These are phyloP conservation scores for Ophiocordyceps robertsii DNA, from an alignment of 2,329 filamentous ascomycete species.

Conservation along the genomic window DNA sequence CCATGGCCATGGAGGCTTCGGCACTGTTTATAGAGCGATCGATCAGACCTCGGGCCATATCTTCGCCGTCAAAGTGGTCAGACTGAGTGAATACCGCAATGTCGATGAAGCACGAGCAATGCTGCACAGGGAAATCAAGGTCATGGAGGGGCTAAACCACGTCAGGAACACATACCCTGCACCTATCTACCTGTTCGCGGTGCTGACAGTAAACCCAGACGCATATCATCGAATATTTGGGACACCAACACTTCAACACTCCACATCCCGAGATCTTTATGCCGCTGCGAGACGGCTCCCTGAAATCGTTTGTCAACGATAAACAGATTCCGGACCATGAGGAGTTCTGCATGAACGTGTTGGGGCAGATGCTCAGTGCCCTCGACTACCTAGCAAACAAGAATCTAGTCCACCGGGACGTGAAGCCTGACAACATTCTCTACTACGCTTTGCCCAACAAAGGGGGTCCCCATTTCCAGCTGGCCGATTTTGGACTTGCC, in stretches of 20 bases:
- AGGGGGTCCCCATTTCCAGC: neutral
- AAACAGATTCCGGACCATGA: too few species aligned
- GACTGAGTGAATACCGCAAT: neutral
- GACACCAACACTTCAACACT: neutral
- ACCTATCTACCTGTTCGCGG: neutral
- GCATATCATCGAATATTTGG: neutral
- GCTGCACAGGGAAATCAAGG: neutral
- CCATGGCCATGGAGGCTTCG: neutral
- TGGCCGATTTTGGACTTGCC: slow-evolving; percentile 1
- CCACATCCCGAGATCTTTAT: slow-evolving; percentile 1
- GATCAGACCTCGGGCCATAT: neutral
- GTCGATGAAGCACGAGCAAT: neutral
- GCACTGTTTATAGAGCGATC: neutral
- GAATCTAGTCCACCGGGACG: neutral
- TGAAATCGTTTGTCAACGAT: neutral
- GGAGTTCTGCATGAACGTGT: too few species aligned
- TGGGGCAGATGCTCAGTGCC: neutral
- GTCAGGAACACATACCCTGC: neutral
- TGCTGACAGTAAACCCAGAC: neutral
- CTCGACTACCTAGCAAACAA: neutral
- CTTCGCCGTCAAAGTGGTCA: neutral
- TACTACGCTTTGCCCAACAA: too few species aligned
- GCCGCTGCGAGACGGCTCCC: neutral
- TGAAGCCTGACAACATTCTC: slow-evolving; percentile 1
- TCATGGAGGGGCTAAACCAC: neutral